These are phyloP conservation scores for Agrocybe pediades DNA, from an alignment of 768 basidiomycete genomes.

Conservation along the genomic window DNA sequence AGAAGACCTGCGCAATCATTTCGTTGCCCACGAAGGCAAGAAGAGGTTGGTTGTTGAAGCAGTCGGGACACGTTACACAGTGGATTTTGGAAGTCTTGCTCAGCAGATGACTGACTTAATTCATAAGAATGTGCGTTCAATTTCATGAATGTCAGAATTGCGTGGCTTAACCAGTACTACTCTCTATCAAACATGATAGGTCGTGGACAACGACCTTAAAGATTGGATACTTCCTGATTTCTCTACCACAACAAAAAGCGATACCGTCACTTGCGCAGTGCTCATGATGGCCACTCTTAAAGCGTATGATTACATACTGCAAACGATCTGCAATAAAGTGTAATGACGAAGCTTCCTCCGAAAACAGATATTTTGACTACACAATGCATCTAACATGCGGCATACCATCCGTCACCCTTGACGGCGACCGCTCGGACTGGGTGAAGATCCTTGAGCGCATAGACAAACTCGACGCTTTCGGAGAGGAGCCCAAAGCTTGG, in stretches of 20 bases:
- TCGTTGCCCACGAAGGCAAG: conserved; percentile 31
- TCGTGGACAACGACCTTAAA: conserved; percentile 18
- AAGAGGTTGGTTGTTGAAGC: conserved; percentile 27
- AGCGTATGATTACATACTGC: conserved; percentile 12
- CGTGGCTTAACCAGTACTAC: no score
- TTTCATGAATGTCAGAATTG: not conserved
- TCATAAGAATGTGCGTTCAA: conserved; percentile 19
- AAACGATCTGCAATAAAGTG: no score
- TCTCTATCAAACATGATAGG: no score
- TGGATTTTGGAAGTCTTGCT: conserved; percentile 34
- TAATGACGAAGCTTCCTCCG: not conserved
- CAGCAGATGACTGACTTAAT: conserved; percentile 26
- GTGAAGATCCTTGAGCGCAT: conserved; percentile 19
- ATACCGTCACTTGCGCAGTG: conserved; percentile 17
- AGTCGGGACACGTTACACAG: conserved; percentile 12
- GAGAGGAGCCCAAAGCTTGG: conserved; percentile 17
- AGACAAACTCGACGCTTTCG: conserved; percentile 19
- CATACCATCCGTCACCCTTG: conserved; percentile 24
- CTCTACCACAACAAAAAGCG: conserved; percentile 17
- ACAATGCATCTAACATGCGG: conserved; percentile 20
- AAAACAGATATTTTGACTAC: conserved; percentile 9
- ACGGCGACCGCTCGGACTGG: conserved; percentile 24
- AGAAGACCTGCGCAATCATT: conserved; percentile 31
- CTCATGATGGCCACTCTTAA: conserved; percentile 20
- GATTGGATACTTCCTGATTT: conserved; percentile 20